Evolutionary conservation across 352 stramenopile species (phyloP), one percentile per base, ranked within the genome.

Genomic region (Globisporangium solare): DNA sequence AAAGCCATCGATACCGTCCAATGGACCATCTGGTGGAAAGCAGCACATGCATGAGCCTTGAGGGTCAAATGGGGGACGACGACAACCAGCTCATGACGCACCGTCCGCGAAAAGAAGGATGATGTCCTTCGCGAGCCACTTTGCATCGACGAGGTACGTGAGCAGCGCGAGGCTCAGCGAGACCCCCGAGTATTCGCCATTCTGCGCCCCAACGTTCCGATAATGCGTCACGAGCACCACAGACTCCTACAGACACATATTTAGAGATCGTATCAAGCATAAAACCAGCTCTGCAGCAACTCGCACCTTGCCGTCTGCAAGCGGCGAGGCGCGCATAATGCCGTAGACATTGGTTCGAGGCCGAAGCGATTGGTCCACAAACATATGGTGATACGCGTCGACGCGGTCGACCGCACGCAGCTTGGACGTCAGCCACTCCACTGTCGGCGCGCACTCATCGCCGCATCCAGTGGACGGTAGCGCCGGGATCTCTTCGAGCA

Each of bases 111-210:
- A 75, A 22, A 94, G 70, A 17, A 94, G 59, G 49, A 92, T 79
- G n/a, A 94, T 64, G 43, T 94, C 80, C 50, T 94, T 94, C 13
- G 84, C 82, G 47, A 94, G 71, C 84, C 84, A 94, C 46, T 84
- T 88, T 6, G 69, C 79, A 22, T 64, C 61, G 1, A 68, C 60
- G 45, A 94, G 72, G 55, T 84, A 80, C 35, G 80, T 60, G 4
- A 94, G 64, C 53, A 94, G 53, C 21, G 69, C 74, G 11, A 94
- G 49, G 1, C 78, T 79, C 22, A 92, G 48, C 5, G 76, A 55
- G 24, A 92, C 61, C 4, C 77, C 70, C 8, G 84, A 89, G 54
- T 80, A 73, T 24, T 73, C 60, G 17, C 70, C 69, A 48, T 71
- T 78, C 10, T 55, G 17, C 8, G 37, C 37, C 6, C 77, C 78